Evolutionary conservation across 2,329 filamentous ascomycete genomes (phyloP), one percentile per base, ranked within the genome.

Genomic region (Graphilbum sp.): DNA sequence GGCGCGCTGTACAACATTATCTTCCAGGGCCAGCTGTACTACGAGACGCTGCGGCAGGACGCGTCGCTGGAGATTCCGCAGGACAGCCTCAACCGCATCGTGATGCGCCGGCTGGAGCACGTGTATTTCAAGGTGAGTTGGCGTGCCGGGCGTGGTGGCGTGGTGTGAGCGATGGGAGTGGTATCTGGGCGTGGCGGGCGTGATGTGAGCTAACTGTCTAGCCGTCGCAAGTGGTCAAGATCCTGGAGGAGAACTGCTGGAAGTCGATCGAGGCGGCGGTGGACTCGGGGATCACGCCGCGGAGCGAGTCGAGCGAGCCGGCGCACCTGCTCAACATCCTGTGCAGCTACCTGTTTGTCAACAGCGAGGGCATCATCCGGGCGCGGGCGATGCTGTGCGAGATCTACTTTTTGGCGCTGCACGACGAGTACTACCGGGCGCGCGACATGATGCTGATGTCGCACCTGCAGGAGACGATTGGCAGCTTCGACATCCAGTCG

Each of bases 371-470:
- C 49, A 96, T 98, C 52, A 87, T 95, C 53, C 80, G 88, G 47
- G 92, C 88, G 43, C 79, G 90, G 43, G 88, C 90, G 34, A 96
- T 98, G 87, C 72, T 98, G 45, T 95, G 85, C 69, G 86, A 96
- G 63, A 90, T 98, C 46, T 98, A 98, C 68, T 94, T 94, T 76
- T 71, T 95, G 50, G 90, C 90, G 36, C 73, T 98, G 38, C 90
- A 98, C 62, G 87, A 95, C 62, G 79, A 94, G 52, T 98, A 96
- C 71, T 96, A 94, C 72, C 85, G 82, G 62, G 82, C 90, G 52
- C 83, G 90, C 48, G 92, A 98, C 60, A 88, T 98, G 81, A 93
- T 96, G 79, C 75, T 98, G 59, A 98, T 98, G 86, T 98, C 90
- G 16, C 90, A 98, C 66, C 67, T 98, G 55, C 88, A 95, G 56